phyloP scores from a whole-genome alignment of 1,284 basidiomycete species.

The Malassezia arunalokei region DNA sequence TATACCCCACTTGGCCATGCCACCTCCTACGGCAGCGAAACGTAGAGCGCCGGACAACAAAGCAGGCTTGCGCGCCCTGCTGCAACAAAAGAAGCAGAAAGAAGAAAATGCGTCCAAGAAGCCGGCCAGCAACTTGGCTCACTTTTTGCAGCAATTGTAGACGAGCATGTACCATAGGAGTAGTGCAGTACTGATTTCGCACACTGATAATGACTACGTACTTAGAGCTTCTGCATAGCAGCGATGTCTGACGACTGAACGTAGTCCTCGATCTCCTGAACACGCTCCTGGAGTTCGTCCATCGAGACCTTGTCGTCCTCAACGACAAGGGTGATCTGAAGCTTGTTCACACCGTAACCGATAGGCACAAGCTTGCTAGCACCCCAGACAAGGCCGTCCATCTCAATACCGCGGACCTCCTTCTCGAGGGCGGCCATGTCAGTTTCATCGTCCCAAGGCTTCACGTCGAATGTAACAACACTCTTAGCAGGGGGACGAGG shows the following conservation, averaged over 20 bases:
- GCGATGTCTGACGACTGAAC: slow-evolving; percentile 75
- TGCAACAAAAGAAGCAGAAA: slow-evolving; percentile 9
- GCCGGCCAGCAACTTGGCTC: slow-evolving; percentile 1
- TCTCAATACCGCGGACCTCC: slow-evolving; percentile 70
- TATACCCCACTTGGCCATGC: not conserved
- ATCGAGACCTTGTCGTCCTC: slow-evolving; percentile 91
- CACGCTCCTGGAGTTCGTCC: slow-evolving; percentile 67
- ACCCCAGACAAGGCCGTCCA: slow-evolving; percentile 90
- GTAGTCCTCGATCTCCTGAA: slow-evolving; percentile 67
- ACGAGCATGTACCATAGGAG: not conserved
- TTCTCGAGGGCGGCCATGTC: slow-evolving; percentile 81
- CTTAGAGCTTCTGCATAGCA: slow-evolving; percentile 46
- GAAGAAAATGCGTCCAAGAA: not conserved
- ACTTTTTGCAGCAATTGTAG: slow-evolving; percentile 6
- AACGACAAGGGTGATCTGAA: slow-evolving; percentile 88
- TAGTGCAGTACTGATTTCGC: too few relatives aligned
- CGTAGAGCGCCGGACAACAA: not conserved
- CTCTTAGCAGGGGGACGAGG: slow-evolving; percentile 56
- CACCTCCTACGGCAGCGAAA: not conserved
- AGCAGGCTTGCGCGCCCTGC: slow-evolving; percentile 8
- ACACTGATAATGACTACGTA: not conserved
- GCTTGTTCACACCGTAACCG: slow-evolving; percentile 81
- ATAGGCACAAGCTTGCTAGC: slow-evolving; percentile 72
- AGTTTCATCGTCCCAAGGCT: slow-evolving; percentile 97
- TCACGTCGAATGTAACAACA: slow-evolving; percentile 88